Evolutionary conservation across 495 filamentous ascomycete species (phyloP), one percentile per base, ranked within the genome.

Genomic region (Aspergillus panamensis): DNA sequence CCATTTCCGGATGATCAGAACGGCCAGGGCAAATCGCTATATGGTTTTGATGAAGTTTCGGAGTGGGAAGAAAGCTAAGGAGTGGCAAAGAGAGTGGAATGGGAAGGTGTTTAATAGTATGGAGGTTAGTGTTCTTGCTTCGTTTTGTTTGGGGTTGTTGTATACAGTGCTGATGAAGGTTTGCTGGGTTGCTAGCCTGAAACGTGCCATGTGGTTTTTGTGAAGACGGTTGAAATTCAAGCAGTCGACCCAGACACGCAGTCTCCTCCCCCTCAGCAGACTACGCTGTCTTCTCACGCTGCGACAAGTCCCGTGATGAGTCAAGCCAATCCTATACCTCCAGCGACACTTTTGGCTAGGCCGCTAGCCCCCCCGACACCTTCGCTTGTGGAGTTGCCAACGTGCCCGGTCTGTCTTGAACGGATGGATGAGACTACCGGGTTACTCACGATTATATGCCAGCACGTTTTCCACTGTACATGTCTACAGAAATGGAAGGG

Each of bases 351-450:
- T 10, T 82, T 81, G 10, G 81, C 87, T 8, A 96, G 90, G 69
- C 94, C 94, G 0, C 84, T 93, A 16, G 91, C 94, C 1, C 94
- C 94, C 19, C 95, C 93, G 9, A 97, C 94, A 2, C 91, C 92
- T 1, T 84, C 89, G 16, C 80, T 97, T 10, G 77, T 96, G 57
- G 94, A 98, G 72, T 79, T 98, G 1, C 94, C 94, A 5, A 98
- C 95, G 3, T 98, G 94, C 61, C 91, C 95, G 1, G 95, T 98
- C 13, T 98, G 94, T 62, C 81, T 98, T 12, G 94, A 98, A 73
- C 87, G 94, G 33, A 98, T 98, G 94, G 94, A 98, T 62, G 92
- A 98, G 64, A 96, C 92, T 6, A 92, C 91, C 0, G 94, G 94
- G 5, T 77, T 98, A 3, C 82, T 97, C 62, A 98, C 94, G 1